Evolutionary conservation across 371 early-diverging fungal genomes (phyloP), one percentile per base, ranked within the genome.

Genomic region (Apophysomyces trapeziformis): DNA sequence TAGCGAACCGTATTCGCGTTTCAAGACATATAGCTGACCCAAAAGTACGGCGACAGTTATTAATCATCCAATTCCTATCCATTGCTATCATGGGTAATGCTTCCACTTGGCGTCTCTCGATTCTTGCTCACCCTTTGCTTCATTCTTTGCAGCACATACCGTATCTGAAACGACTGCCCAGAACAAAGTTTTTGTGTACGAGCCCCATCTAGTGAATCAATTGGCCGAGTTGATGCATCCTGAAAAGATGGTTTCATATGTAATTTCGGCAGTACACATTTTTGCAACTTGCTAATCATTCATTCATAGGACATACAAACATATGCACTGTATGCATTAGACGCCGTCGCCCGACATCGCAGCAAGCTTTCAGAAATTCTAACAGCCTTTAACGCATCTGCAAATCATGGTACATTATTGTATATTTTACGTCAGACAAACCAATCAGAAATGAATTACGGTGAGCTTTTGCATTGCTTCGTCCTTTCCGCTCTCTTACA

Each of bases 391-490:
- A 96, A 96, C 68, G 95, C 95, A 0, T 92, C 94, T 1, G 95
- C 95, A 1, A 97, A 95, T 69, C 97, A 98, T 71, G 99, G 99
- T 12, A 81, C 90, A 9, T 77, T 98, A 18, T 86, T 98, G 80
- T 91, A 88, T 65, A 85, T 93, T 6, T 64, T 95, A 41, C 88
- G 93, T 63, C 90, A 86, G 70, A 82, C 89, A 38, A 83, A 90
- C 18, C 65, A 84, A 2, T 32, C 59, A 21, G 57, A 56, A 14
- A 43, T 38, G 54, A 41, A 60, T 35, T 36, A 41, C n/a, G 39
- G 36, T 65, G 18, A 38, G 13, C 8, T 39, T 46, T 54, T 26
- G 32, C 32, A 26, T 26, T 26, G 3, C 32, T 13, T 35, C 12
- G 44, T 43, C 4, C 32, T 18, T 14, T 16, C 35, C 16, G 35